Evolutionary conservation across 2,329 filamentous ascomycete genomes (phyloP), one percentile per base, ranked within the genome.

Genomic region (Penicillium sp.): DNA sequence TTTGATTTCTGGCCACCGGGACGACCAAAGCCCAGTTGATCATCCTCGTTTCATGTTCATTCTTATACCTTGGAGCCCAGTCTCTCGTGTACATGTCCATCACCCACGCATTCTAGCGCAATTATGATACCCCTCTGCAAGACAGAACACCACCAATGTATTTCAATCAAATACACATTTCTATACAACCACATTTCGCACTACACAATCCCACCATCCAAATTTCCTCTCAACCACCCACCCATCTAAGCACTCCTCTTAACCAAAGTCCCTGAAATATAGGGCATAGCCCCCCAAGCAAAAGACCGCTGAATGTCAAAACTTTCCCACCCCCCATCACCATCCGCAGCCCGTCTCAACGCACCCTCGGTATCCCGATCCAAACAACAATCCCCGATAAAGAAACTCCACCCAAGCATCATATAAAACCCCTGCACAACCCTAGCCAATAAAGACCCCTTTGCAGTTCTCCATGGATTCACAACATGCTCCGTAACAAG

Each of bases 401-500:
- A 79, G 57, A 77, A 79, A 4, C 72, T 71, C 79, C 80, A 83
- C 4, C 79, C 76, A 3, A 77, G 41, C 3, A 70, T 28, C 27
- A 68, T 69, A 63, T 75, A 81, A 11, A 78, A 54, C 10, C 69
- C 56, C 66, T 84, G 81, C 60, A 76, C 60, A 14, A 72, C 10
- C 18, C 76, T 64, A n/a, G 73, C 78, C 11, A 75, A 6, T 10
- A 77, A 11, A 31, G 72, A 76, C 5, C 78, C 79, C 57, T 71
- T 74, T 39, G 69, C 68, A n/a, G 66, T 72, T 45, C 66, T 63
- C 76, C 77, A 81, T 1, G 76, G 74, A 58, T 81, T 82, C 22
- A 69, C 74, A 11, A 82, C 76, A 68, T 84, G 81, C 64, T 84
- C 81, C 46, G 74, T 78, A 24, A 83, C 69, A 16, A 84, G 66